phyloP scores from a whole-genome alignment of 768 basidiomycete species.

The Termitomyces sp. region DNA sequence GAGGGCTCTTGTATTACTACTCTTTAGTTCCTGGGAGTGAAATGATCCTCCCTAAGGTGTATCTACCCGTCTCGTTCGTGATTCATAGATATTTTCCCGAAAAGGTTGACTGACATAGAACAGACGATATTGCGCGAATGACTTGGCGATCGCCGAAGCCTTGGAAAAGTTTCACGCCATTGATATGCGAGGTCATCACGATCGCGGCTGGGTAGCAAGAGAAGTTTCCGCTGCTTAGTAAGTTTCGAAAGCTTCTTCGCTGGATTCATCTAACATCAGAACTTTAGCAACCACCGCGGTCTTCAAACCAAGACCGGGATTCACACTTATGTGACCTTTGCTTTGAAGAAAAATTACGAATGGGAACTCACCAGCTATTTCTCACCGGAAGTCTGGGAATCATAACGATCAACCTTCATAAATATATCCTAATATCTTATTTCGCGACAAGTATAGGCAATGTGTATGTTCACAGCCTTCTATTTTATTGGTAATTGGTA shows the following conservation, averaged over 20 bases:
- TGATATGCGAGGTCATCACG: conserved; percentile 11
- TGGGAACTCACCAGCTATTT: conserved; percentile 30
- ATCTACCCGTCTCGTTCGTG: conserved; percentile 27
- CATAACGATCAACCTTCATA: neutral
- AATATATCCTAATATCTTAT: neutral
- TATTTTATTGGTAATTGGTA: neutral
- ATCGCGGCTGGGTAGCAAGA: conserved; percentile 23
- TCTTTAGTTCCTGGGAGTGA: conserved; percentile 22
- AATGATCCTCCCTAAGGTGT: conserved; percentile 25
- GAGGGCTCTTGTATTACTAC: conserved; percentile 26
- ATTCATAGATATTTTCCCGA: neutral
- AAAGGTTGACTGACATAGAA: neutral
- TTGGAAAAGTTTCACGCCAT: conserved; percentile 22
- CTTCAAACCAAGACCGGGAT: conserved; percentile 20
- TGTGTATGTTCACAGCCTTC: neutral
- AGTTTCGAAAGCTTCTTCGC: conserved; percentile 8
- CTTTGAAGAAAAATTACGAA: conserved; percentile 22
- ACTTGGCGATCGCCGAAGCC: conserved; percentile 20
- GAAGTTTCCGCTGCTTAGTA: conserved; percentile 24
- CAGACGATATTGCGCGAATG: conserved; percentile 25
- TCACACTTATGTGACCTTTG: conserved; percentile 28
- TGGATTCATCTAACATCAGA: neutral
- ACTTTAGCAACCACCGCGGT: conserved; percentile 20
- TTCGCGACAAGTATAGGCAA: neutral
- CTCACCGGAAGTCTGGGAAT: conserved; percentile 25